Percentiles rank a stretch among this genome's conserved stretches.
Conservation (phyloP, 129 eudicot genomes). For the Flaveria sonorensis region DNA sequence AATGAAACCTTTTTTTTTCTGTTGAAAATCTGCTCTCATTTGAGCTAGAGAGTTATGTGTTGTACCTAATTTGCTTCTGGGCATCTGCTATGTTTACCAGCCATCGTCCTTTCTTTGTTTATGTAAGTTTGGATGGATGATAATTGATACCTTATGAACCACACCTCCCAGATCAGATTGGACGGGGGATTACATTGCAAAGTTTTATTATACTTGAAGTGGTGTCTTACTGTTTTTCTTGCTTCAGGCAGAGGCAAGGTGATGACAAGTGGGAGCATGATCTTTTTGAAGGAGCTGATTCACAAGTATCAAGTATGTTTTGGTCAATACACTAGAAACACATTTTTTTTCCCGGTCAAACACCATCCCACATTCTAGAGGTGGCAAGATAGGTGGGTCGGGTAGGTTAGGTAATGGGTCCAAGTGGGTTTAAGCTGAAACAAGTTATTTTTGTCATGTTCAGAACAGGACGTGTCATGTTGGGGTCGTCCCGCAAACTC, state of each 20-base stretch:
- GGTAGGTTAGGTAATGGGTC: not conserved
- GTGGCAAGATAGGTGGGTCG: not conserved
- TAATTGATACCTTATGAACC: conserved; percentile 6
- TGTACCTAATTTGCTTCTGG: not conserved
- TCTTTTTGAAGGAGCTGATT: conserved; percentile 60
- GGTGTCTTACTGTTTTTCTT: conserved; percentile 10
- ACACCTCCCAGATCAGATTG: not conserved
- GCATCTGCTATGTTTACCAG: conserved; percentile 1
- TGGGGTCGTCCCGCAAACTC: not conserved
- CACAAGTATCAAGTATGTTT: conserved; percentile 70
- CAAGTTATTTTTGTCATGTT: not conserved
- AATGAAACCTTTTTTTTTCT: not conserved
- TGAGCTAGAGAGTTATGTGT: not conserved
- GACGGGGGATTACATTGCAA: not conserved
- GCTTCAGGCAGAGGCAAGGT: conserved; percentile 82
- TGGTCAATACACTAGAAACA: conserved; percentile 6
- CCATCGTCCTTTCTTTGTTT: not conserved
- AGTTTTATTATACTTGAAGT: conserved; percentile 18
- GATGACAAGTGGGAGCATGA: conserved; percentile 97
- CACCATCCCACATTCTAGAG: not conserved
- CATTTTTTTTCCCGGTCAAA: not conserved
- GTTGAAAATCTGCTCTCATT: not conserved
- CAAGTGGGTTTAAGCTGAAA: not conserved
- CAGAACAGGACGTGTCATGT: not conserved
- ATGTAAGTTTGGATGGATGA: not conserved